These are phyloP conservation scores for Stephania japonica DNA, from an alignment of 164 flowering plant genomes.

Conservation along the genomic window DNA sequence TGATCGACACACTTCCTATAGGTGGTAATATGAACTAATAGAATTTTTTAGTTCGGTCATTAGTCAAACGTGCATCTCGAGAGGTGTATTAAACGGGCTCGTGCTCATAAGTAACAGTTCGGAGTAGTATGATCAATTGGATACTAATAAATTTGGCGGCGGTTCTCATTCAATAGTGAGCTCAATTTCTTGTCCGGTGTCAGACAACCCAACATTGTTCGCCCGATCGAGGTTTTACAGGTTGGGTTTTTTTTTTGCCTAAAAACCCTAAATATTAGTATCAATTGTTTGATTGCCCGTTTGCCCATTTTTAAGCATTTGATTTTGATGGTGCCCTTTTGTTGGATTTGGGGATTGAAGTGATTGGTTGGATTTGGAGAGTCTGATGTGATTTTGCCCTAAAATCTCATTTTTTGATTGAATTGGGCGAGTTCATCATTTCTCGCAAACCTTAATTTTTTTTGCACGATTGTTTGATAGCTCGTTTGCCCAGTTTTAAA, in stretches of 20 bases:
- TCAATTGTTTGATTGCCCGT: neutral
- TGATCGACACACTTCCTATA: too few relatives aligned
- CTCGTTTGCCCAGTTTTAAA: neutral
- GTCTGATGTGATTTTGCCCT: too few relatives aligned
- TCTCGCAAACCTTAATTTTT: too few relatives aligned
- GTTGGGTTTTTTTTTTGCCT: conserved; percentile 22
- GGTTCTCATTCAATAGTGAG: too few relatives aligned
- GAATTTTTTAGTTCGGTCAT: too few relatives aligned
- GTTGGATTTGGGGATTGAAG: neutral
- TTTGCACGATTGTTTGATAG: neutral
- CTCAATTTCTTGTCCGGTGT: conserved; percentile 52
- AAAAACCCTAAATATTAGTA: neutral
- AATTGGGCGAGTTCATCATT: neutral
- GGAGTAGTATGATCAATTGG: too few relatives aligned
- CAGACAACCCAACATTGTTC: conserved; percentile 62
- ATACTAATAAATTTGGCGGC: too few relatives aligned
- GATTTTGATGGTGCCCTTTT: neutral
- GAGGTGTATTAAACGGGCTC: too few relatives aligned
- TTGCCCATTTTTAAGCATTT: neutral
- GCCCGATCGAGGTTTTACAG: conserved; percentile 43
- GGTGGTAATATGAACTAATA: too few relatives aligned
- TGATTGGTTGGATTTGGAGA: neutral
- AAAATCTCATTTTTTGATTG: neutral
- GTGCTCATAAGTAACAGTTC: too few relatives aligned
- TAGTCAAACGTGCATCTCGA: too few relatives aligned